phyloP scores from a whole-genome alignment of 306 rosid species.

The Dalbergia cultrata region DNA sequence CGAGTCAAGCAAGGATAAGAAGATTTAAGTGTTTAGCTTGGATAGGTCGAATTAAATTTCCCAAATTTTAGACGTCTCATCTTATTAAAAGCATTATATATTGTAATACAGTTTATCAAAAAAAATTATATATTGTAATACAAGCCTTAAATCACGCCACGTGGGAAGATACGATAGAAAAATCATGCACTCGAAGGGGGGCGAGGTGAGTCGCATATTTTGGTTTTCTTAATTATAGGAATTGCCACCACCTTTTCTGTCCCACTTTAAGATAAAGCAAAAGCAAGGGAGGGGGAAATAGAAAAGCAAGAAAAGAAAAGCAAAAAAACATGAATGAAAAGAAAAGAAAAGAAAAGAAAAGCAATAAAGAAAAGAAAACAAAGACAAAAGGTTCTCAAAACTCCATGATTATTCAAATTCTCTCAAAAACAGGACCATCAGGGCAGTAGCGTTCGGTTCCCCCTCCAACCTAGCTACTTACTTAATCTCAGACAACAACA shows the following conservation, averaged over 20 bases:
- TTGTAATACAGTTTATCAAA: too few relatives aligned
- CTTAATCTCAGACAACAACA: conserved; percentile 57
- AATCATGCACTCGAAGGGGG: conserved; percentile 49
- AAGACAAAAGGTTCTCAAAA: conserved; percentile 63
- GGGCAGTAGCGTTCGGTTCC: conserved; percentile 37
- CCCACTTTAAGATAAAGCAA: conserved; percentile 95
- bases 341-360: conserved; percentile 54
- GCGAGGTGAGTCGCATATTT: conserved; percentile 52
- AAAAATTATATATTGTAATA: not conserved
- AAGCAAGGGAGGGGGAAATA: conserved; percentile 58
- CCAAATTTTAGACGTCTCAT: conserved; percentile 13
- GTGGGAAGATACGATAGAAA: conserved; percentile 44
- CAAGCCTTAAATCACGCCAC: conserved; percentile 45
- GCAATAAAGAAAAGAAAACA: conserved; percentile 60
- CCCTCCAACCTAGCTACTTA: not conserved
- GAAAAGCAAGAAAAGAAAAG: conserved; percentile 57
- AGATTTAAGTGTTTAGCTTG: not conserved
- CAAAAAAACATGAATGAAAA: conserved; percentile 51
- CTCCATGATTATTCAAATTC: conserved; percentile 73
- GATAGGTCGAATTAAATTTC: conserved; percentile 26
- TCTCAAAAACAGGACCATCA: conserved; percentile 55
- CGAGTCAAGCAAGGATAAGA: not conserved
- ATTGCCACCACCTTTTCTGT: conserved; percentile 77
- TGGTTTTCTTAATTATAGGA: conserved; percentile 65
- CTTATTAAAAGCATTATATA: not conserved